These are phyloP conservation scores for Paspalum vaginatum DNA, from an alignment of 176 grass and related monocot genomes.

Conservation along the genomic window DNA sequence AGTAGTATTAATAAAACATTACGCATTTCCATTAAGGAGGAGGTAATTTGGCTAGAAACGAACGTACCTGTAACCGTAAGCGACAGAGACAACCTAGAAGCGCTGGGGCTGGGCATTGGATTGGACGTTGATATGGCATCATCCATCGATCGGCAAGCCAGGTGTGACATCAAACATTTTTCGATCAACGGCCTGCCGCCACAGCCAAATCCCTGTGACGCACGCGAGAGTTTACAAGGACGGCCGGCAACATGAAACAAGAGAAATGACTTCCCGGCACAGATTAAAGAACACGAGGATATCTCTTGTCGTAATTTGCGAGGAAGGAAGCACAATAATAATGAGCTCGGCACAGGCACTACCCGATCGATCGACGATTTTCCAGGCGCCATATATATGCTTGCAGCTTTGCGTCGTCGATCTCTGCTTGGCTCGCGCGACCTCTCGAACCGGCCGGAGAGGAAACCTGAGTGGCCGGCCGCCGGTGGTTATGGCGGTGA, in stretches of 20 bases:
- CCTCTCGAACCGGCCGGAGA: neutral
- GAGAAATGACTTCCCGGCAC: neutral
- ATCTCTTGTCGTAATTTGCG: neutral
- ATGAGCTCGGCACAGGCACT: neutral
- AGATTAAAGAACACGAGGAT: neutral
- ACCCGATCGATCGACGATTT: too few relatives aligned
- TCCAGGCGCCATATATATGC: too few relatives aligned
- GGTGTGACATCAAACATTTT: neutral
- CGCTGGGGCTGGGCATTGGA: neutral
- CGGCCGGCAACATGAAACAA: neutral
- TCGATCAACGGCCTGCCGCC: neutral
- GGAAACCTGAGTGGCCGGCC: neutral
- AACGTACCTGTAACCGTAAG: neutral
- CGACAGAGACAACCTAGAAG: neutral
- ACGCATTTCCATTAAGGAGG: neutral
- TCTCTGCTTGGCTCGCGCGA: neutral
- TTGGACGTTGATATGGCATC: too few relatives aligned
- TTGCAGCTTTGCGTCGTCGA: neutral
- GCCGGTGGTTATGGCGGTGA: neutral
- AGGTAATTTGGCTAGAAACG: neutral
- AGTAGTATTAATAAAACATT: neutral
- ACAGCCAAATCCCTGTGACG: neutral
- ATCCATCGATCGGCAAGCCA: neutral
- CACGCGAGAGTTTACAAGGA: neutral
- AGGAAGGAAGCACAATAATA: neutral